Base-by-base conservation (phyloP, 2,329 filamentous ascomycete species). In the Venturiaceae sp. region DNA sequence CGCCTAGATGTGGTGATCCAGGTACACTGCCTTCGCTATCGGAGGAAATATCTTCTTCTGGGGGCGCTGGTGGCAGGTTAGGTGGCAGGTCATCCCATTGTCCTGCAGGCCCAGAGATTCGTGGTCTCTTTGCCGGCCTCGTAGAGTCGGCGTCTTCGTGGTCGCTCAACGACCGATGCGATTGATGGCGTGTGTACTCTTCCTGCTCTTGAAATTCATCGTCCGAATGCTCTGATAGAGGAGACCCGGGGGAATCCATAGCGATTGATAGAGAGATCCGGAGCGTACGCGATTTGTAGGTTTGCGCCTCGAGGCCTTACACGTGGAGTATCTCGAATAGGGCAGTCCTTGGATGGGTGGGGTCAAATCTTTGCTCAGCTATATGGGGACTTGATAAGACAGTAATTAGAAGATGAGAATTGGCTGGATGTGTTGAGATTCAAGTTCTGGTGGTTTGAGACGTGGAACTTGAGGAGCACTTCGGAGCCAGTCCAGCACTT, bases 1-100 rank as follows among this genome's bases (percentile, higher is more conserved):
- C 33, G 66, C 65, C 67, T 66, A 70, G 68, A 19, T 69, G 70
- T 58, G 77, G 76, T 52, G 76, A 77, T 60, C 68, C 87, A 69
- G 75, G 88, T 72, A 73, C 86, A 79, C 69, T 91, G 71, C 90
- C 90, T 34, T 89, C 92, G 54, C 89, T 95, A 73, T 99, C 94
- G 57, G 89, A 90, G 7, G 91, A 96, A 61, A 97, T 86, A 57
- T 91, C 88, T 55, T 83, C 74, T 64, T 81, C 71, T 8, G 39
- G 39, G 19, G 55, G 55, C 41, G 69, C 65, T 55, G 65, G 61
- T 7, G 50, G 39, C 1, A 61, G 55, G 37, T 64, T 61, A 6
- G 64, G 47, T 34, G 64, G 46, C 67, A 66, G 23, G n/a, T n/a
- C n/a, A 30, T 37, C 60, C 68, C 69, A 66, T n/a, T 68, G 68